phyloP scores from a whole-genome alignment of 495 filamentous ascomycete species.

The Penicillium manginii region DNA sequence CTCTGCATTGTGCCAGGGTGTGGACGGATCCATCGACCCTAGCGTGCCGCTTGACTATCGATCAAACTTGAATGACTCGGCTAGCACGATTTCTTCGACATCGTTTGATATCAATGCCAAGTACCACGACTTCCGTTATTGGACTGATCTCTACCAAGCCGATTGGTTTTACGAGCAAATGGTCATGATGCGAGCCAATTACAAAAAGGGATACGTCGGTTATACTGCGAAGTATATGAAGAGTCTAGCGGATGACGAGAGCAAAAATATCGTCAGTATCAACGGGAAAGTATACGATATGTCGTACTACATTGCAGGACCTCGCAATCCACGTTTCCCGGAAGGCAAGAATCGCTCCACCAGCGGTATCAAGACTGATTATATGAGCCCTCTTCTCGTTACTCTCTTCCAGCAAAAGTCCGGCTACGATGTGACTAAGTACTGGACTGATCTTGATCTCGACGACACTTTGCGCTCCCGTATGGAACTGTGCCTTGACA shows the following conservation, averaged over 20 bases:
- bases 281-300: conserved; percentile 86
- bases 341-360: conserved; percentile 50
- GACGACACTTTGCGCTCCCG: conserved; percentile 53
- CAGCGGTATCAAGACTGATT: conserved; percentile 64
- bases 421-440: conserved; percentile 80
- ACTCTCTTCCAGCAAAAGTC: conserved; percentile 75
- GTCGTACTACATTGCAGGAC: conserved; percentile 80
- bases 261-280: conserved; percentile 74
- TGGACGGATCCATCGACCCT: conserved; percentile 64
- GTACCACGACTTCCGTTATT: conserved; percentile 93
- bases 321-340: conserved; percentile 62
- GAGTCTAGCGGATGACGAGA: conserved; percentile 63
- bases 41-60: conserved; percentile 82
- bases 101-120: conserved; percentile 69
- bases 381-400: conserved; percentile 79
- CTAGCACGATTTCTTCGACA: conserved; percentile 64
- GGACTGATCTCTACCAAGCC: conserved; percentile 76
- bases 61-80: conserved; percentile 69
- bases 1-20: conserved; percentile 84
- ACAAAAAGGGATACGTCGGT: conserved; percentile 86
- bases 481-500: conserved; percentile 88
- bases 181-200: conserved; percentile 71
- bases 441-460: conserved; percentile 73
- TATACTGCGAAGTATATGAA: conserved; percentile 79
- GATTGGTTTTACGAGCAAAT: conserved; percentile 94